Evolutionary conservation across 78 protist genomes (phyloP).

Genomic region (Isochrysis galbana): DNA sequence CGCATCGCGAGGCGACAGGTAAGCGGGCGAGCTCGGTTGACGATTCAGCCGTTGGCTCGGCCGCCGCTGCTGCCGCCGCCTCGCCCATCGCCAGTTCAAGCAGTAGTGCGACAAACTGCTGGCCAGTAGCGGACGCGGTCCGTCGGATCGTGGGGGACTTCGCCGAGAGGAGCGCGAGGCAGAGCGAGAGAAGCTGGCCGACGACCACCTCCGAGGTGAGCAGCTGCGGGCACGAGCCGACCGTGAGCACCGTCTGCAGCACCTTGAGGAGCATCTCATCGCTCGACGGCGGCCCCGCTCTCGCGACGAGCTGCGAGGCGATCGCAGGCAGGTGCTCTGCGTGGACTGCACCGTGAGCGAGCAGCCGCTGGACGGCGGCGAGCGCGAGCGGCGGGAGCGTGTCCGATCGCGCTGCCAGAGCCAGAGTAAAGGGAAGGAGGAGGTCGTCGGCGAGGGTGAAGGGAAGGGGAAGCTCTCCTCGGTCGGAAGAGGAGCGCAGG

Average conservation of each 20-base stretch:
- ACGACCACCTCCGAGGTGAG: neutral
- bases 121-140: neutral
- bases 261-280: neutral
- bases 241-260: slow-evolving; percentile 5
- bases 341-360: neutral
- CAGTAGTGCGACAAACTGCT: slow-evolving; percentile 16
- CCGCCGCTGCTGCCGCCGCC: neutral
- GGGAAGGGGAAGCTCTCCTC: neutral
- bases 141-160: neutral
- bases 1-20: neutral
- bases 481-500: neutral
- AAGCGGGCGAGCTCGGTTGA: neutral
- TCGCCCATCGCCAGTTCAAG: neutral
- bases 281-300: neutral
- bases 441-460: neutral
- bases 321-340: neutral
- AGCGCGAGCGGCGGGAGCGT: neutral
- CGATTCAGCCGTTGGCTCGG: neutral
- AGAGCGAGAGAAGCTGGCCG: neutral
- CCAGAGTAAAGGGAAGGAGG: slow-evolving; percentile 1
- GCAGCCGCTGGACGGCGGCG: neutral
- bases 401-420: neutral
- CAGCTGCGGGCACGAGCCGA: neutral
- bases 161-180: neutral
- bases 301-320: slow-evolving; percentile 8